Evolutionary conservation across 2,329 filamentous ascomycete genomes (phyloP).

Genomic region (Conoideocrella luteorostrata): DNA sequence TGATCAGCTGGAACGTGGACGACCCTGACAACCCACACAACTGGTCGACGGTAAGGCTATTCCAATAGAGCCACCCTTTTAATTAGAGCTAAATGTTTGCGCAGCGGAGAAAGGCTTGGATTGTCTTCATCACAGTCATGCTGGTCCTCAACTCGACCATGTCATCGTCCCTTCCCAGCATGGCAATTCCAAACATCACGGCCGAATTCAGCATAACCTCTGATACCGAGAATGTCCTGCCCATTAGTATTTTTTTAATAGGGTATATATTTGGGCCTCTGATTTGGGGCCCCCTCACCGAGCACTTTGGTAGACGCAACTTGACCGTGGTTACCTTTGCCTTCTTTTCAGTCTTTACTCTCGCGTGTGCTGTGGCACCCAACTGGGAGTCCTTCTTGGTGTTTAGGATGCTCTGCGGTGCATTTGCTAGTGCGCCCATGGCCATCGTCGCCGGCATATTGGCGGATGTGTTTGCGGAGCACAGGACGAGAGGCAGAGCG

Average conservation of each 20-base stretch:
- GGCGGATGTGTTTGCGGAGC: slow-evolving; percentile 55
- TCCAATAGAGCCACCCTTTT: background rate
- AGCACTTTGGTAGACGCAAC: slow-evolving; percentile 51
- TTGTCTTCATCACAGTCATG: slow-evolving; percentile 49
- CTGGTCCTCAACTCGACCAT: slow-evolving; percentile 63
- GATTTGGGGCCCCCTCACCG: slow-evolving; percentile 59
- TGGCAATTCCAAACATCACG: slow-evolving; percentile 52
- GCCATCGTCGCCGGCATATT: slow-evolving; percentile 55
- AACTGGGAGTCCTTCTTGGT: slow-evolving; percentile 46
- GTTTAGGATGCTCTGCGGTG: slow-evolving; percentile 44
- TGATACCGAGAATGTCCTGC: slow-evolving; percentile 40
- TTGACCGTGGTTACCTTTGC: slow-evolving; percentile 35
- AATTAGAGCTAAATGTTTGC: background rate
- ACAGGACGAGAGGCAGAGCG: slow-evolving; percentile 45
- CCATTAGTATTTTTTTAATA: slow-evolving; percentile 57
- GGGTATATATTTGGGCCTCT: slow-evolving; percentile 58
- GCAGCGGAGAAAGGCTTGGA: slow-evolving; percentile 46
- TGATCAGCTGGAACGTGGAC: slow-evolving; percentile 40
- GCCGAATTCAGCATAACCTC: slow-evolving; percentile 50
- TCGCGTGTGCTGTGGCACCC: slow-evolving; percentile 46
- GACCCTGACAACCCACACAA: slow-evolving; percentile 50
- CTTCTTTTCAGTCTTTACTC: slow-evolving; percentile 40
- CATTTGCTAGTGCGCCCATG: slow-evolving; percentile 49
- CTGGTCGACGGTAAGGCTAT: slow-evolving; percentile 35
- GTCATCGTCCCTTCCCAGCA: slow-evolving; percentile 57